A percentile compares a stretch with the other conserved stretches of the same genome.
Conservation (phyloP, 208 protist genomes). For the Trypanosoma mega region DNA sequence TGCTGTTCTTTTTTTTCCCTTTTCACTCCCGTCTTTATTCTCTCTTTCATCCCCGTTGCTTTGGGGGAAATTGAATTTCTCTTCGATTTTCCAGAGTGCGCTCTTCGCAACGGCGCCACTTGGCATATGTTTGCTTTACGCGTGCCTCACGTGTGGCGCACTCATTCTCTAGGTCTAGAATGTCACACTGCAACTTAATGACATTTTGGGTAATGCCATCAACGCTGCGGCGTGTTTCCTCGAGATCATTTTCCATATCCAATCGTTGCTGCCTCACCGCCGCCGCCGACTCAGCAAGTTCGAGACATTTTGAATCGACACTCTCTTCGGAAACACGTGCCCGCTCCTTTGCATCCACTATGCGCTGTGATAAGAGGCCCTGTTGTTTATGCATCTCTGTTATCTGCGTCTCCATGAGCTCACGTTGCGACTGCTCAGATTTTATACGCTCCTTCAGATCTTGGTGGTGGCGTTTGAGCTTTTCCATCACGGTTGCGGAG, state of each 20-base stretch:
- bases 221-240: slow-evolving; percentile 5
- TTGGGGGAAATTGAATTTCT: background rate
- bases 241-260: slow-evolving; percentile 22
- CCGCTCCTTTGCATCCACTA: slow-evolving; percentile 10
- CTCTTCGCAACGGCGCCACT: slow-evolving; percentile 28
- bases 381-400: slow-evolving; percentile 23
- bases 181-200: slow-evolving; percentile 18
- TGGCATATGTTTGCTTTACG: slow-evolving; percentile 14
- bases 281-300: slow-evolving; percentile 19
- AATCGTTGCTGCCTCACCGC: slow-evolving; percentile 18
- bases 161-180: slow-evolving; percentile 24
- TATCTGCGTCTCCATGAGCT: slow-evolving; percentile 24
- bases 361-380: background rate
- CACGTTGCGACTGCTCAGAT: slow-evolving; percentile 5
- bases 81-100: background rate
- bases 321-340: slow-evolving; percentile 12
- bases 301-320: slow-evolving; percentile 7
- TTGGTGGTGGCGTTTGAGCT: slow-evolving; percentile 9
- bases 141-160: slow-evolving; percentile 15
- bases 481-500: background rate
- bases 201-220: slow-evolving; percentile 23
- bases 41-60: background rate
- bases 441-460: slow-evolving; percentile 21
- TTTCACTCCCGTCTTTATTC: background rate
- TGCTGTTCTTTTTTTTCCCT: background rate